Conservation (phyloP, 805 yeast species). For the Saccharomyces mikatae region DNA sequence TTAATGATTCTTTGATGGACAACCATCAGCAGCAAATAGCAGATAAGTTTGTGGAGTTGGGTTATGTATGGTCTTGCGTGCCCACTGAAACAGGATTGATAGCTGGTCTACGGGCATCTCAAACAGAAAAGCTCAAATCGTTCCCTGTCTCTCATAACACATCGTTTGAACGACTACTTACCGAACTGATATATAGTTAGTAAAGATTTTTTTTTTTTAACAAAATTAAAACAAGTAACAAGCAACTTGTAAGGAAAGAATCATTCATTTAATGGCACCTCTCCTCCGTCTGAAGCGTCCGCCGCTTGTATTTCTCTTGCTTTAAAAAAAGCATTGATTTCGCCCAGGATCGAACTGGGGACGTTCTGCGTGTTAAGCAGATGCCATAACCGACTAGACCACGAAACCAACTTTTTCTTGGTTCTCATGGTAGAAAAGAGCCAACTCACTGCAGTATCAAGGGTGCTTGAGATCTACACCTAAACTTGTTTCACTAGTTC, state of each 20-base stretch:
- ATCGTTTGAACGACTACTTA: conserved; percentile 11
- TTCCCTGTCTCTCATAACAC: conserved; percentile 14
- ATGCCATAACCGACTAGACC: conserved; percentile 99
- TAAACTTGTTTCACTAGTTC: no score
- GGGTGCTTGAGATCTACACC: no score
- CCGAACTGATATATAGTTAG: neutral
- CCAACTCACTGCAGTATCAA: no score
- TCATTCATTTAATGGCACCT: no score
- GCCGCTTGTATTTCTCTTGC: conserved; percentile 27
- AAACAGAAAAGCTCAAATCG: conserved; percentile 1
- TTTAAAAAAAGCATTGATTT: no score
- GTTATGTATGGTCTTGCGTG: conserved; percentile 24
- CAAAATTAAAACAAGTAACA: no score
- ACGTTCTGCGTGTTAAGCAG: conserved; percentile 99
- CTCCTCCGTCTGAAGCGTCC: no score
- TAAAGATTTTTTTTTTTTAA: no score
- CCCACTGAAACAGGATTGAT: conserved; percentile 7
- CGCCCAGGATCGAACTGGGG: conserved; percentile 99
- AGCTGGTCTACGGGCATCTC: conserved; percentile 7
- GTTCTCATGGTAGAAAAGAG: no score
- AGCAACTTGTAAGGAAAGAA: no score
- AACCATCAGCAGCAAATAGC: conserved; percentile 83
- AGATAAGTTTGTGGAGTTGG: conserved; percentile 35
- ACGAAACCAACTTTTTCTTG: conserved; percentile 70
- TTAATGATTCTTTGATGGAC: conserved; percentile 68